Conservation (phyloP, 148 eudicot genomes). For the Hydrangea macrophylla region DNA sequence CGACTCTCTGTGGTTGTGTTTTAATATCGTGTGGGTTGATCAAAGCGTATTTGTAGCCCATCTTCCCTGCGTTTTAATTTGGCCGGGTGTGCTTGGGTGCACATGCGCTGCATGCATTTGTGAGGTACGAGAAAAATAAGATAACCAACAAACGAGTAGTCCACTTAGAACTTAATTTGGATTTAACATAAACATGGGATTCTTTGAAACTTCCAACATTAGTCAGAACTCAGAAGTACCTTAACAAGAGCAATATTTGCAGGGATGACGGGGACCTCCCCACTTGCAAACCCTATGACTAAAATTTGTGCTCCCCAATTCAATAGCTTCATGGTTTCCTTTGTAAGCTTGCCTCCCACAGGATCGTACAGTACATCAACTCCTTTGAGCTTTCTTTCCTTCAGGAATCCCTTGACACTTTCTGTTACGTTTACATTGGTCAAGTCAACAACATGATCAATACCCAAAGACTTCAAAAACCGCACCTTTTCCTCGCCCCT, state of each 20-base stretch:
- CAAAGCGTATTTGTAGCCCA: no score
- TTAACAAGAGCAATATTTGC: constrained; percentile 93
- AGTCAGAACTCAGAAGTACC: constrained; percentile 33
- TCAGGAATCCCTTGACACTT: constrained; percentile 79
- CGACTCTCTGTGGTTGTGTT: not conserved
- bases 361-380: constrained; percentile 98
- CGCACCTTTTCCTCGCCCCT: constrained; percentile 92
- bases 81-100: no score
- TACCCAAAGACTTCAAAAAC: constrained; percentile 71
- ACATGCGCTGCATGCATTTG: no score
- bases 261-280: constrained; percentile 90
- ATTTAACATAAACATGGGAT: not conserved
- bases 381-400: constrained; percentile 75
- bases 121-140: not conserved
- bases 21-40: no score
- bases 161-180: not conserved
- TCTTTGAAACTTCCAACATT: not conserved
- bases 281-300: constrained; percentile 96
- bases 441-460: constrained; percentile 85
- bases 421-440: constrained; percentile 58
- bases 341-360: constrained; percentile 92
- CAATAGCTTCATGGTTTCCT: constrained; percentile 72
- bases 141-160: not conserved
- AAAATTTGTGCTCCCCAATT: constrained; percentile 96
- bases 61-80: no score